Evolutionary conservation across 768 basidiomycete genomes (phyloP).

Genomic region (Sarcomyxa edulis): DNA sequence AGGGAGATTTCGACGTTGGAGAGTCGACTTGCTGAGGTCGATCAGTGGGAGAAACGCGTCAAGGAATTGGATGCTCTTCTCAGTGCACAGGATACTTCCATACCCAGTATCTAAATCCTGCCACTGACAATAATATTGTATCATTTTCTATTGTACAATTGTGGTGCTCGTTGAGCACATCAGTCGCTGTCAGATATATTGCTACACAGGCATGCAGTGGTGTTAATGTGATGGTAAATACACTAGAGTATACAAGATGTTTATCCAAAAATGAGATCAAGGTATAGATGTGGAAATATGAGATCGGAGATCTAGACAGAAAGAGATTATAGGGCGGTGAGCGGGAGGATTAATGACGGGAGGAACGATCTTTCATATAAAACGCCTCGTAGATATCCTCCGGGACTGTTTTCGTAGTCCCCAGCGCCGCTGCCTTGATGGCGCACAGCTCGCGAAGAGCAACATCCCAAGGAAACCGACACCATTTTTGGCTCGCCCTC

Average conservation of each 20-base stretch:
- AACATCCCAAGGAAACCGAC: slow-evolving; percentile 47
- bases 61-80: slow-evolving; percentile 58
- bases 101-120: too few species aligned
- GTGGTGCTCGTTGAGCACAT: too few species aligned
- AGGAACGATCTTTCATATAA: not conserved
- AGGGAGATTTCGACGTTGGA: slow-evolving; percentile 69
- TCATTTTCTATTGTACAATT: too few species aligned
- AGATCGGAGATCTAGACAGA: too few species aligned
- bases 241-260: too few species aligned
- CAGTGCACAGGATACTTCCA: slow-evolving; percentile 39
- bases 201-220: too few species aligned
- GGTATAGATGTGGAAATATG: too few species aligned
- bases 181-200: too few species aligned
- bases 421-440: slow-evolving; percentile 42
- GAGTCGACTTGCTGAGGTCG: slow-evolving; percentile 63
- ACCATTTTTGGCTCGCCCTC: slow-evolving; percentile 13
- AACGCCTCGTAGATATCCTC: slow-evolving; percentile 30
- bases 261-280: too few species aligned
- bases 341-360: not conserved
- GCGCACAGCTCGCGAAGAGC: slow-evolving; percentile 42
- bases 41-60: slow-evolving; percentile 65
- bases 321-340: too few species aligned
- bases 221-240: too few species aligned
- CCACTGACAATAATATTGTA: too few species aligned
- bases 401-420: slow-evolving; percentile 32